These are phyloP conservation scores for Trapa incisa DNA, from an alignment of 345 rosid genomes.

Conservation along the genomic window DNA sequence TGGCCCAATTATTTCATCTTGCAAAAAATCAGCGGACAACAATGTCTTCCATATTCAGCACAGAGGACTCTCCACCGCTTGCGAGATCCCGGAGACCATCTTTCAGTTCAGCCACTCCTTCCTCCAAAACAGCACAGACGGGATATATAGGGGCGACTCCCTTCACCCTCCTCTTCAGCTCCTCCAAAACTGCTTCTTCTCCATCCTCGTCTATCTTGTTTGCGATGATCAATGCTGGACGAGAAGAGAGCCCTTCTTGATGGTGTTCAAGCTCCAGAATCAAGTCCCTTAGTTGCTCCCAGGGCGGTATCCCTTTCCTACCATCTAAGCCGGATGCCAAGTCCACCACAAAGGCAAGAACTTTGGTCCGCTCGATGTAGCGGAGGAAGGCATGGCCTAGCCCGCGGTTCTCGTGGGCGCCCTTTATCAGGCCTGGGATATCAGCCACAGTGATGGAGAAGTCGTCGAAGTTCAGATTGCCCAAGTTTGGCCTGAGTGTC, in stretches of 20 bases:
- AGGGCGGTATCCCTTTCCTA: conserved; percentile 59
- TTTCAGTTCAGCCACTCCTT: conserved; percentile 72
- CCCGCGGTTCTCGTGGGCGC: conserved; percentile 76
- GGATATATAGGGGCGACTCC: conserved; percentile 45
- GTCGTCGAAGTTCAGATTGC: conserved; percentile 64
- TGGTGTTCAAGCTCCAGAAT: conserved; percentile 77
- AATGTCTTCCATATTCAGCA: conserved; percentile 38
- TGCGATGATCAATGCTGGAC: conserved; percentile 68
- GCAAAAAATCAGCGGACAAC: conserved; percentile 20
- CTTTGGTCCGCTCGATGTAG: conserved; percentile 90
- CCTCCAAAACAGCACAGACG: conserved; percentile 71
- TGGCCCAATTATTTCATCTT: no score
- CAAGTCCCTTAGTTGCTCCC: conserved; percentile 73
- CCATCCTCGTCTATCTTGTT: conserved; percentile 80
- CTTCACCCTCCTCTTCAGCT: conserved; percentile 49
- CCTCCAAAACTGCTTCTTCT: conserved; percentile 45
- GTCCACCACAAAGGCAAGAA: conserved; percentile 81
- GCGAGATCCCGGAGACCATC: conserved; percentile 64
- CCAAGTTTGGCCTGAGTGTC: conserved; percentile 76
- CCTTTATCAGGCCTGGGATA: conserved; percentile 86
- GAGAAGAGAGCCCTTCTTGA: conserved; percentile 60
- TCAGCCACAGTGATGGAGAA: conserved; percentile 87
- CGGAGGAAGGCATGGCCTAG: conserved; percentile 85
- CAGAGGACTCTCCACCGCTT: conserved; percentile 24
- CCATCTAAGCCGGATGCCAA: conserved; percentile 67